These are phyloP conservation scores for Sporothrix protearum DNA, from an alignment of 2,329 filamentous ascomycete genomes.

Conservation along the genomic window DNA sequence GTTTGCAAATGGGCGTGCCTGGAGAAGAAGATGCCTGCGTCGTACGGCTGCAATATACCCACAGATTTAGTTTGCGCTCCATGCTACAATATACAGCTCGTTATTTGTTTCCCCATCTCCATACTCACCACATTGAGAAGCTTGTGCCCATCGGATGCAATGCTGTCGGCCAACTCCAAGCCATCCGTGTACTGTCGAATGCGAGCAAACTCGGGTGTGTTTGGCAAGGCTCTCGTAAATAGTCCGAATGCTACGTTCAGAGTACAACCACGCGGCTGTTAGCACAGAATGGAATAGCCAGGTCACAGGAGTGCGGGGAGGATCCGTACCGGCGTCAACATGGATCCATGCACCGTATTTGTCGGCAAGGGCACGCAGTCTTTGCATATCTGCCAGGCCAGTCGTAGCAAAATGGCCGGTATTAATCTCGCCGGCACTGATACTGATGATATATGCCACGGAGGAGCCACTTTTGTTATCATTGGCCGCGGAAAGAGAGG, in stretches of 20 bases:
- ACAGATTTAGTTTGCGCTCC: not conserved
- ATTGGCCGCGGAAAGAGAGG: slow-evolving; percentile 35
- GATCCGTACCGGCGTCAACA: slow-evolving; percentile 65
- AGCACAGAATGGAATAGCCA: not conserved
- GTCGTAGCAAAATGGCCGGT: slow-evolving; percentile 73
- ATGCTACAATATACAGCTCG: not conserved
- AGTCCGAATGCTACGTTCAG: slow-evolving; percentile 70
- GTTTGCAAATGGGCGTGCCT: slow-evolving; percentile 56
- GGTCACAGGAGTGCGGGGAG: not conserved
- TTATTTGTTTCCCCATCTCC: not conserved
- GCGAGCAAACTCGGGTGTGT: slow-evolving; percentile 52
- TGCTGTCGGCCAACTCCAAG: slow-evolving; percentile 79
- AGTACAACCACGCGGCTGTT: not conserved
- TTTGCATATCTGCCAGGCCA: slow-evolving; percentile 54
- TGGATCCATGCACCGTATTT: slow-evolving; percentile 79
- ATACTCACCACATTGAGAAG: slow-evolving; percentile 75
- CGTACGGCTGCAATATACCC: slow-evolving; percentile 63
- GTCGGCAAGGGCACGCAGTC: slow-evolving; percentile 67
- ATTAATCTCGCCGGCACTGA: slow-evolving; percentile 90
- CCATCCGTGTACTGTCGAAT: slow-evolving; percentile 55
- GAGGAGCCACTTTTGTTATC: slow-evolving; percentile 37
- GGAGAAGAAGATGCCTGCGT: slow-evolving; percentile 85
- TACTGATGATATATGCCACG: slow-evolving; percentile 67
- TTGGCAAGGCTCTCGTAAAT: slow-evolving; percentile 65
- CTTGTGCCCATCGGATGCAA: slow-evolving; percentile 84